A percentile compares a stretch with the other conserved stretches of the same genome.
phyloP scores from a whole-genome alignment of 768 basidiomycete genomes.

The Omphalotus guepiniiformis region DNA sequence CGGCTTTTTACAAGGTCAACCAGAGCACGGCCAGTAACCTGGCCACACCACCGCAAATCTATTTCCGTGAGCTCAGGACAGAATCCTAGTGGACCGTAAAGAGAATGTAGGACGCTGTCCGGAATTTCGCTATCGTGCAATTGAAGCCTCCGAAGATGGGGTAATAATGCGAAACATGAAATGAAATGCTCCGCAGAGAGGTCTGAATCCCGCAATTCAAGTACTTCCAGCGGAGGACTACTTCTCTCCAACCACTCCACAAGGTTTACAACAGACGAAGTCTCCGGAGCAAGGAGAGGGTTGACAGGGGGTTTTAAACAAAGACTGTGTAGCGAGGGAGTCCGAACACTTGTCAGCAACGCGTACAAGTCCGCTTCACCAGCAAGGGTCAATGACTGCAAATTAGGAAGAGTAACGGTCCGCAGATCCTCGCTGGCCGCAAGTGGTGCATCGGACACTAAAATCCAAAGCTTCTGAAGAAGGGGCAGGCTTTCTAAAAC shows the following conservation, averaged over 20 bases:
- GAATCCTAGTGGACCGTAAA: conserved; percentile 34
- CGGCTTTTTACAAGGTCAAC: conserved; percentile 46
- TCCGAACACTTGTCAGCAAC: conserved; percentile 24
- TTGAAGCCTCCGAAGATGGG: conserved; percentile 41
- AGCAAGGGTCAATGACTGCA: conserved; percentile 25
- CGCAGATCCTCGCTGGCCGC: conserved; percentile 20
- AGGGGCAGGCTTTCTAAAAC: conserved; percentile 35
- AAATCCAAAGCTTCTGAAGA: conserved; percentile 39
- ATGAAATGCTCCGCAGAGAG: conserved; percentile 34
- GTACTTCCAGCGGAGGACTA: conserved; percentile 30
- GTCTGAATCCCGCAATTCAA: conserved; percentile 49
- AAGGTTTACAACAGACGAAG: conserved; percentile 25
- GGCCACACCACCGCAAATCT: conserved; percentile 58
- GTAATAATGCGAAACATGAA: conserved; percentile 30
- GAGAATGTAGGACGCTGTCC: conserved; percentile 34
- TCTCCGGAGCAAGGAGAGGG: conserved; percentile 27
- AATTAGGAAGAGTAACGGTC: conserved; percentile 19
- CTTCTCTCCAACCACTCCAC: conserved; percentile 21
- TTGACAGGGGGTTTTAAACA: conserved; percentile 37
- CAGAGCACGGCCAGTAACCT: conserved; percentile 46
- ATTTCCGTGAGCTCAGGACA: conserved; percentile 46
- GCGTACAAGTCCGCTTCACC: conserved; percentile 26
- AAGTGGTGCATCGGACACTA: conserved; percentile 27
- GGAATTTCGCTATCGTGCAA: conserved; percentile 58
- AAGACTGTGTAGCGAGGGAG: conserved; percentile 33